phyloP scores from a whole-genome alignment of 83 land plant species.

The Picea abies region DNA sequence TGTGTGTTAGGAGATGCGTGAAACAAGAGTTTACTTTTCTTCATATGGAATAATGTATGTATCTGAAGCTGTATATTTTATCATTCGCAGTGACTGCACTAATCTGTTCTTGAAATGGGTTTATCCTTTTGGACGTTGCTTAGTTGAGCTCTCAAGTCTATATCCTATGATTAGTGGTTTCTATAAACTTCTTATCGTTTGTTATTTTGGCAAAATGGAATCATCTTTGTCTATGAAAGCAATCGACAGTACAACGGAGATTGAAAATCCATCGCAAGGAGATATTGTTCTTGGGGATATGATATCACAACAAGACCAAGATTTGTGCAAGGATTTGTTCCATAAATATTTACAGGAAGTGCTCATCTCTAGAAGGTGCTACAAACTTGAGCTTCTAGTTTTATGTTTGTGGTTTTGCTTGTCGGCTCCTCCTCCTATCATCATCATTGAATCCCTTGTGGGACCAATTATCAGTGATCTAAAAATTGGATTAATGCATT shows the following conservation, averaged over 20 bases:
- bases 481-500: conserved; percentile 55
- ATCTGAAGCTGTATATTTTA: background rate
- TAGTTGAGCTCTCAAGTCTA: conserved; percentile 47
- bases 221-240: no score
- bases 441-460: conserved; percentile 31
- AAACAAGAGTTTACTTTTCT: background rate
- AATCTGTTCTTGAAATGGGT: conserved; percentile 26
- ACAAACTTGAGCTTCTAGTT: conserved; percentile 51
- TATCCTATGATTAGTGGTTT: conserved; percentile 62
- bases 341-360: conserved; percentile 45
- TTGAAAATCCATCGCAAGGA: background rate
- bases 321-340: conserved; percentile 26
- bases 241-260: background rate
- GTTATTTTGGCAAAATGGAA: conserved; percentile 27
- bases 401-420: conserved; percentile 53
- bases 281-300: background rate
- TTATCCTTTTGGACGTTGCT: no score
- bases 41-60: background rate
- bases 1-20: background rate
- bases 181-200: conserved; percentile 42
- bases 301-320: conserved; percentile 17
- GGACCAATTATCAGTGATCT: conserved; percentile 38
- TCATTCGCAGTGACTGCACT: conserved; percentile 27
- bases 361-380: conserved; percentile 47
- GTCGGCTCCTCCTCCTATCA: conserved; percentile 47